Evolutionary conservation across 306 rosid species (phyloP).

Genomic region (Pterocarpus macrocarpus): DNA sequence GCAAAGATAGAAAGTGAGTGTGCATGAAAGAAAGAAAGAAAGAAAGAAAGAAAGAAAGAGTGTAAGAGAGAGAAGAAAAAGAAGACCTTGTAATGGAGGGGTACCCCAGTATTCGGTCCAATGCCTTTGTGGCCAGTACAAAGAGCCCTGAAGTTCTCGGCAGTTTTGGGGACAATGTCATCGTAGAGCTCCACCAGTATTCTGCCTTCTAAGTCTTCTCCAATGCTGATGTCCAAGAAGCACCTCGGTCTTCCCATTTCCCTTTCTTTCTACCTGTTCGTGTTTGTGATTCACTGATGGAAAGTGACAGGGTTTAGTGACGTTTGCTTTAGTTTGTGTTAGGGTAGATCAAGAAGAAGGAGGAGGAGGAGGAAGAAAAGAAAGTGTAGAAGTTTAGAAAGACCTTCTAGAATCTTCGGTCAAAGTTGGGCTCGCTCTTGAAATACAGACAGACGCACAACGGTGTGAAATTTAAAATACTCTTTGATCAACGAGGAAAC

Average conservation of each 20-base stretch:
- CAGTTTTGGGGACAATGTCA: slow-evolving; percentile 80
- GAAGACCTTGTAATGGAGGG: slow-evolving; percentile 79
- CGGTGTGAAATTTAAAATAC: too few species aligned
- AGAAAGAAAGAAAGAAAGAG: background rate
- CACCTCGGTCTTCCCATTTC: slow-evolving; percentile 69
- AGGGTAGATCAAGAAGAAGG: too few species aligned
- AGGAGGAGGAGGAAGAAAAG: too few species aligned
- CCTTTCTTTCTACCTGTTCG: background rate
- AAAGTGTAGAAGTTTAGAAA: background rate
- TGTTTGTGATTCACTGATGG: background rate
- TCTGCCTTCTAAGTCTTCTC: slow-evolving; percentile 76
- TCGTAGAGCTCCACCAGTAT: slow-evolving; percentile 70
- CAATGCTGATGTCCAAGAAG: slow-evolving; percentile 69
- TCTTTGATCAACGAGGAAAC: too few species aligned
- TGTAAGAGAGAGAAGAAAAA: too few species aligned
- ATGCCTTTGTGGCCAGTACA: slow-evolving; percentile 81
- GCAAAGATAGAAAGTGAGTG: background rate
- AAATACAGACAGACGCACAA: too few species aligned
- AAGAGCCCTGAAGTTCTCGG: slow-evolving; percentile 79
- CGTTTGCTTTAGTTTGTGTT: too few species aligned
- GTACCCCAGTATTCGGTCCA: slow-evolving; percentile 58
- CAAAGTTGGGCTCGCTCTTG: too few species aligned
- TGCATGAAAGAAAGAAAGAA: background rate
- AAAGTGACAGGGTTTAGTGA: background rate
- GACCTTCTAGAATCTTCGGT: background rate